Evolutionary conservation across 164 flowering plant genomes (phyloP).

Genomic region (Platanus orientalis): DNA sequence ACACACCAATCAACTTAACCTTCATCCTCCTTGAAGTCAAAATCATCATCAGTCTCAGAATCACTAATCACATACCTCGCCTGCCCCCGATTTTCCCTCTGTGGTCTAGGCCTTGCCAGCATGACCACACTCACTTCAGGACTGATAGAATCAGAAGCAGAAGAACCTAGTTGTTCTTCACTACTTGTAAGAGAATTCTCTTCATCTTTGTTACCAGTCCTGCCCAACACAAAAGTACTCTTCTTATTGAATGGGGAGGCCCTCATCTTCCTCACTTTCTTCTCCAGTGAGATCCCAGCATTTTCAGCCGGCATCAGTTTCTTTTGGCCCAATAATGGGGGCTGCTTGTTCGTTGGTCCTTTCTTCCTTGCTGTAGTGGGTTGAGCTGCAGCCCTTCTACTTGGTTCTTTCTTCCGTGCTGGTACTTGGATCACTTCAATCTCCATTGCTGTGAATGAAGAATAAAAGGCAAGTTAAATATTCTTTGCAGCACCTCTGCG

Average conservation of each 20-base stretch:
- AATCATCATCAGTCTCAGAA: slow-evolving; percentile 61
- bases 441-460: slow-evolving; percentile 52
- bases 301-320: slow-evolving; percentile 52
- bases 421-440: slow-evolving; percentile 29
- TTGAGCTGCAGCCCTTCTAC: slow-evolving; percentile 42
- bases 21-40: slow-evolving; percentile 43
- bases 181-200: slow-evolving; percentile 11
- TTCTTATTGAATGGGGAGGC: slow-evolving; percentile 92
- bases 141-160: slow-evolving; percentile 18
- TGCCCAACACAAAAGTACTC: slow-evolving; percentile 70
- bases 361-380: slow-evolving; percentile 42
- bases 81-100: slow-evolving; percentile 38
- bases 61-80: slow-evolving; percentile 63
- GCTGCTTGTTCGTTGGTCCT: slow-evolving; percentile 41
- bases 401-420: slow-evolving; percentile 37
- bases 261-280: slow-evolving; percentile 83
- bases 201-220: slow-evolving; percentile 11
- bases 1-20: slow-evolving; percentile 6
- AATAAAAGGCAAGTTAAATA: no score
- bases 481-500: no score
- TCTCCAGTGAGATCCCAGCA: slow-evolving; percentile 55
- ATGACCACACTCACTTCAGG: slow-evolving; percentile 20
- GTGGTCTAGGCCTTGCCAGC: slow-evolving; percentile 47
- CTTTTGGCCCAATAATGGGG: slow-evolving; percentile 39
- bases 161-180: slow-evolving; percentile 26